Evolutionary conservation across 2,329 filamentous ascomycete species (phyloP).

Genomic region (Penicillium sp.): DNA sequence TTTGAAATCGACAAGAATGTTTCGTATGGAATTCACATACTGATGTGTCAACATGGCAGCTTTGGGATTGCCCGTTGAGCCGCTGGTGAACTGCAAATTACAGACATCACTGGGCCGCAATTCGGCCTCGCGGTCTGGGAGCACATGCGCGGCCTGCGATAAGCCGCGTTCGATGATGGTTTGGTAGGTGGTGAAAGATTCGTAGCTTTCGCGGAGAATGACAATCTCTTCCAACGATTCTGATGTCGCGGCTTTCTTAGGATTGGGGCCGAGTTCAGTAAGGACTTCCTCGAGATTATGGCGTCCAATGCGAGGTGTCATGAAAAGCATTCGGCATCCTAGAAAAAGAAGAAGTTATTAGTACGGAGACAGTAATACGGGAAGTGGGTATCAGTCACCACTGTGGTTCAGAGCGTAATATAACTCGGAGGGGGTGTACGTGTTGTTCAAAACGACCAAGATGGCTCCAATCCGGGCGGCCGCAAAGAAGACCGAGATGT

Average conservation of each 20-base stretch:
- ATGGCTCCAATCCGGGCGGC: constrained; percentile 65
- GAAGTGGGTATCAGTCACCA: constrained; percentile 47
- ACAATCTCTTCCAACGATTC: constrained; percentile 52
- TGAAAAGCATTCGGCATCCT: constrained; percentile 73
- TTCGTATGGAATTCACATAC: constrained; percentile 37
- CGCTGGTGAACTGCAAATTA: constrained; percentile 73
- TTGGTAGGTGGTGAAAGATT: constrained; percentile 60
- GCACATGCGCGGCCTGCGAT: constrained; percentile 49
- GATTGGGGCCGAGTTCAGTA: constrained; percentile 46
- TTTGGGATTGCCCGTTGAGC: constrained; percentile 72
- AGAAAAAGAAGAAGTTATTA: background rate
- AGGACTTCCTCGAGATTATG: constrained; percentile 64
- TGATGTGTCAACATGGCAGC: constrained; percentile 73
- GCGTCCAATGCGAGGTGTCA: constrained; percentile 66
- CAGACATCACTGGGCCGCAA: constrained; percentile 66
- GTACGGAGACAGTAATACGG: background rate
- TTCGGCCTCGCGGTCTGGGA: constrained; percentile 55
- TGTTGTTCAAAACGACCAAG: constrained; percentile 78
- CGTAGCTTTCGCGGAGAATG: constrained; percentile 58
- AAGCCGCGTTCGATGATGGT: constrained; percentile 56
- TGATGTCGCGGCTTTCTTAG: constrained; percentile 35
- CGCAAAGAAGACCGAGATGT: constrained; percentile 69
- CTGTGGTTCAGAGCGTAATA: constrained; percentile 70
- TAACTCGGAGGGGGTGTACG: constrained; percentile 72
- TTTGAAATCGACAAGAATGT: background rate